Percentiles rank a stretch among this genome's conserved stretches.
Evolutionary conservation across 2,329 filamentous ascomycete species (phyloP).

Genomic region (Verticillium klebahnii): DNA sequence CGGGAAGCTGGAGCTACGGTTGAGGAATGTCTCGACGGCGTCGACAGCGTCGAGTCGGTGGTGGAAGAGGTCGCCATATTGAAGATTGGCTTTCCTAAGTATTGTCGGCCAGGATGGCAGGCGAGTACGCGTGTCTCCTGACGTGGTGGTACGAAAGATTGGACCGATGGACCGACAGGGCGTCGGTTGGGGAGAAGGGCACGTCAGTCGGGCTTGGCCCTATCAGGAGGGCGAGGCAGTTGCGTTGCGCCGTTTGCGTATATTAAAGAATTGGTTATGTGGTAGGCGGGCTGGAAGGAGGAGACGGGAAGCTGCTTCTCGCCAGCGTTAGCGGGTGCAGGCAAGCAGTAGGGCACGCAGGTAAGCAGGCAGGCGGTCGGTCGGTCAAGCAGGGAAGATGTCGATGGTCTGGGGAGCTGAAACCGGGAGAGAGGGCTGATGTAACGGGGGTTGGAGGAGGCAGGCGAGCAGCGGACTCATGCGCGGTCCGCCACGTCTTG

Average conservation of each 20-base stretch:
- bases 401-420: slow-evolving; percentile 7
- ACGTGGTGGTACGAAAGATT: slow-evolving; percentile 12
- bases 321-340: slow-evolving; percentile 1
- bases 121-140: slow-evolving; percentile 7
- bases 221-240: slow-evolving; percentile 6
- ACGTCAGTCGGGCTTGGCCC: slow-evolving; percentile 1
- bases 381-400: neutral
- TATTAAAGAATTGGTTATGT: slow-evolving; percentile 11
- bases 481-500: slow-evolving; percentile 3
- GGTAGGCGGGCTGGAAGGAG: slow-evolving; percentile 3
- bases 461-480: neutral
- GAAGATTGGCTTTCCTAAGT: neutral
- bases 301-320: slow-evolving; percentile 12
- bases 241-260: slow-evolving; percentile 8
- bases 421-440: slow-evolving; percentile 4
- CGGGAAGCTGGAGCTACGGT: slow-evolving; percentile 26
- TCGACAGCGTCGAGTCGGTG: slow-evolving; percentile 12
- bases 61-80: slow-evolving; percentile 10
- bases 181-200: slow-evolving; percentile 4
- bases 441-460: neutral
- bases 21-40: slow-evolving; percentile 27
- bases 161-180: slow-evolving; percentile 5
- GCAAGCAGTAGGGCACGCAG: neutral
- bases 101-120: neutral
- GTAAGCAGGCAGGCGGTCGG: neutral